phyloP scores from a whole-genome alignment of 805 yeast species.

The Schwanniomyces vanrijiae region DNA sequence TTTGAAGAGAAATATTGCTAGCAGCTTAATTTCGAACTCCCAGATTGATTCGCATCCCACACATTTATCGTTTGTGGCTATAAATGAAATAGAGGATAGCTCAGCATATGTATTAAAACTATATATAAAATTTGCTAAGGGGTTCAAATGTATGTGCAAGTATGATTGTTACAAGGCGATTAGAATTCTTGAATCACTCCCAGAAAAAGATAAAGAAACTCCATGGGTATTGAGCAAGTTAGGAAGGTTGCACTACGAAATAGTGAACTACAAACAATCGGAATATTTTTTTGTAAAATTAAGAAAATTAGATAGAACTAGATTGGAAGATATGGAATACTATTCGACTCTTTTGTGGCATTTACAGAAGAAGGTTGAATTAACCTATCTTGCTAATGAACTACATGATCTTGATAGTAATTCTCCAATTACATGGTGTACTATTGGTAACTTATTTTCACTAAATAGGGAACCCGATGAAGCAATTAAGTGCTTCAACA shows the following conservation, averaged over 20 bases:
- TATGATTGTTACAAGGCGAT: conserved; percentile 84
- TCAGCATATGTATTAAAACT: conserved; percentile 47
- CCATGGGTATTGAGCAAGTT: conserved; percentile 84
- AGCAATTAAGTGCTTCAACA: conserved; percentile 82
- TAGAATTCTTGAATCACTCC: conserved; percentile 61
- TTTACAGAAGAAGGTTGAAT: conserved; percentile 71
- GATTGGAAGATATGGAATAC: conserved; percentile 86
- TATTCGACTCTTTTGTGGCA: conserved; percentile 94
- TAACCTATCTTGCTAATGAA: conserved; percentile 83
- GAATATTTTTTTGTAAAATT: conserved; percentile 61
- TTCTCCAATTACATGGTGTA: conserved; percentile 89
- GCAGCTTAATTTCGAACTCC: conserved; percentile 12
- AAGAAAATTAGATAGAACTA: conserved; percentile 69
- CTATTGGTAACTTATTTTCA: conserved; percentile 85
- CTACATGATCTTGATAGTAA: conserved; percentile 61
- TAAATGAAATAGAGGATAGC: conserved; percentile 26
- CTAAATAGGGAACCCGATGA: conserved; percentile 82
- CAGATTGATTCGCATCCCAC: conserved; percentile 12
- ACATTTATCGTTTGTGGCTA: conserved; percentile 9
- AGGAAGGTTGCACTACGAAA: conserved; percentile 83
- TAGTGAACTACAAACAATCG: conserved; percentile 79
- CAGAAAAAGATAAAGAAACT: conserved; percentile 60
- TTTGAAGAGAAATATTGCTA: conserved; percentile 23
- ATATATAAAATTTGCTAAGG: conserved; percentile 57
- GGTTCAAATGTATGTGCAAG: conserved; percentile 56